Evolutionary conservation across 805 yeast genomes (phyloP).

Genomic region (Kluyveromyces siamensis): DNA sequence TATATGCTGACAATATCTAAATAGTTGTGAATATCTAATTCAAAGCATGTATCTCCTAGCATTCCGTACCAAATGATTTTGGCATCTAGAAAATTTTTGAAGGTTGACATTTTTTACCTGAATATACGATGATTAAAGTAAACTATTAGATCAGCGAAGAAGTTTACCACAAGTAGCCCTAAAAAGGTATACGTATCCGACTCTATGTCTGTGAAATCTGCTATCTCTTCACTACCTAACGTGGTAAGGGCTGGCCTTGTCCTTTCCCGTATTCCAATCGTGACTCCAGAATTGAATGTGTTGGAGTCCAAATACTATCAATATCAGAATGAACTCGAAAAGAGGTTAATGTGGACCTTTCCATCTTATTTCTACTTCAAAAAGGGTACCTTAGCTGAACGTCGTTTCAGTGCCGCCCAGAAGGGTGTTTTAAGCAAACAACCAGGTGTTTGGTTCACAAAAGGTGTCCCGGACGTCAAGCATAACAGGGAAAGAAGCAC

Average conservation of each 20-base stretch:
- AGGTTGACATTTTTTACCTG: not conserved
- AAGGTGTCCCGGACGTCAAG: slow-evolving; percentile 77
- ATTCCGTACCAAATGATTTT: not conserved
- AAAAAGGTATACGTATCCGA: not conserved
- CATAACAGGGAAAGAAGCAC: slow-evolving; percentile 82
- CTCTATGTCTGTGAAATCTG: slow-evolving; percentile 6
- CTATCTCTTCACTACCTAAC: slow-evolving; percentile 11
- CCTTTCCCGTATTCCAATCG: slow-evolving; percentile 73
- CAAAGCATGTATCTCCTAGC: not conserved
- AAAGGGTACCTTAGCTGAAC: slow-evolving; percentile 82
- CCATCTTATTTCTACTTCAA: slow-evolving; percentile 89
- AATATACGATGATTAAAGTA: not conserved
- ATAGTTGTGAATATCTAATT: not conserved
- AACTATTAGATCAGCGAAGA: not conserved
- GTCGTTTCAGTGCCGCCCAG: slow-evolving; percentile 67
- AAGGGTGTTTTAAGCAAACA: slow-evolving; percentile 63
- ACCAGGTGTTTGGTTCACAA: slow-evolving; percentile 69
- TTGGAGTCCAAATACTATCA: slow-evolving; percentile 70
- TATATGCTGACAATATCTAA: not conserved
- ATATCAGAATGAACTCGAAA: slow-evolving; percentile 80
- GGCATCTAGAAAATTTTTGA: not conserved
- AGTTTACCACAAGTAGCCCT: not conserved
- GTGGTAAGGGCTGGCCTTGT: slow-evolving; percentile 44
- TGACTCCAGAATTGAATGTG: slow-evolving; percentile 64
- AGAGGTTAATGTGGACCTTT: slow-evolving; percentile 94